Evolutionary conservation across 106 monocot genomes (phyloP), one percentile per base, ranked within the genome.

Genomic region (Allium cepa): DNA sequence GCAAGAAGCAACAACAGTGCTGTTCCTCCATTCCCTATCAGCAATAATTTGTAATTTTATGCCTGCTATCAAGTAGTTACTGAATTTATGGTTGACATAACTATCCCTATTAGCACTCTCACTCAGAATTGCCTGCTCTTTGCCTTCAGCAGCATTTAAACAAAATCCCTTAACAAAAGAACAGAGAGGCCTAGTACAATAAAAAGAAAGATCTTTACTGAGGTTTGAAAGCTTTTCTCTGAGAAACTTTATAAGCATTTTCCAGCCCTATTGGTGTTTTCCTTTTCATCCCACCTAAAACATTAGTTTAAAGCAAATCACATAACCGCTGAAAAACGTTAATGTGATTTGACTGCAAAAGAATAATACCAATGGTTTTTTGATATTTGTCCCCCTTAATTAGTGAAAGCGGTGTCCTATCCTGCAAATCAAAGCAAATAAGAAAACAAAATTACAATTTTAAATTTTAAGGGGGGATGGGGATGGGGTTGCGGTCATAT

Each of bases 351-450:
- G 8, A 5, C 50, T 48, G 4, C 55, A 15, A 55, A 59, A 47
- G 67, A 70, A 45, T n/a, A 67, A n/a, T 78, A 92, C 88, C 74
- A 46, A 80, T 71, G 74, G 48, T 86, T 73, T 92, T 92, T 46
- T 76, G 73, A 72, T 86, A 67, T 61, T 82, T 92, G 63, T 89
- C 96, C 67, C 74, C 69, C 71, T 88, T 94, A 11, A 67, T 12
- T 56, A 79, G 69, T 53, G 87, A 82, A 46, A 46, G 13, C 28
- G 85, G 64, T 55, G 56, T 81, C 68, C 84, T 94, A 46, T 90
- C 90, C 86, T 87, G 17, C 59, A 49, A 73, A 67, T 53, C 49
- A 57, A 61, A 64, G 15, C 60, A 49, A 56, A 69, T n/a, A 73
- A 61, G 2, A 64, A 36, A 36, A 36, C 36, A 36, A 36, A 36